Evolutionary conservation across 495 filamentous ascomycete genomes (phyloP), one percentile per base, ranked within the genome.

Genomic region (Podospora australis): DNA sequence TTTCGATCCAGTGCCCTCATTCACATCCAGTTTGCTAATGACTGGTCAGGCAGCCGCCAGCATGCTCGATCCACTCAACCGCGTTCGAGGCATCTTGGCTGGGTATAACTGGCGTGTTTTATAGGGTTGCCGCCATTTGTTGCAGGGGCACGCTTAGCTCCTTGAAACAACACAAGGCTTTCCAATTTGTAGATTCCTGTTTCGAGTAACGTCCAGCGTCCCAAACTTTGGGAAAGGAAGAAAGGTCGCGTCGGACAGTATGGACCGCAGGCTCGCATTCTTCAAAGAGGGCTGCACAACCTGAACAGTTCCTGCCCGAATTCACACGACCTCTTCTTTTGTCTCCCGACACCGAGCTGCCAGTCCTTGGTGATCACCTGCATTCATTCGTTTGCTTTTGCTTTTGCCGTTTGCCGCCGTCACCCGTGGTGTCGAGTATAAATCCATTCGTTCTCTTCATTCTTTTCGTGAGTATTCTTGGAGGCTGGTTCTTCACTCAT

Each of bases 161-260:
- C 20, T 23, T 43, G 40, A 28, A 40, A 23, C 40, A 25, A n/a
- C 10, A 7, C n/a, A 43, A 23, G 3, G 22, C 23, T 43, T 43
- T 43, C 23, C n/a, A 28, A 14, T 6, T 6, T 43, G 40, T 16
- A 43, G 20, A 21, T 43, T 43, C 40, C 40, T 43, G 40, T 25
- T 43, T 17, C 21, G 40, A 23, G 28, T 43, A 23, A 43, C 17
- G 19, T 14, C 25, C n/a, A 23, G 23, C 22, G 20, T 8, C 21
- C 40, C 4, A 25, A n/a, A n/a, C n/a, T n/a, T n/a, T n/a, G n/a
- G n/a, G n/a, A n/a, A n/a, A n/a, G 21, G 23, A 28, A 13, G 13
- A 9, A 7, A 6, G 21, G 22, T 14, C 9, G n/a, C 25, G 40
- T 43, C n/a, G 22, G 10, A 26, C 40, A 28, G n/a, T 23, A 28